phyloP scores from a whole-genome alignment of 345 rosid species.

The Erucastrum elatum region DNA sequence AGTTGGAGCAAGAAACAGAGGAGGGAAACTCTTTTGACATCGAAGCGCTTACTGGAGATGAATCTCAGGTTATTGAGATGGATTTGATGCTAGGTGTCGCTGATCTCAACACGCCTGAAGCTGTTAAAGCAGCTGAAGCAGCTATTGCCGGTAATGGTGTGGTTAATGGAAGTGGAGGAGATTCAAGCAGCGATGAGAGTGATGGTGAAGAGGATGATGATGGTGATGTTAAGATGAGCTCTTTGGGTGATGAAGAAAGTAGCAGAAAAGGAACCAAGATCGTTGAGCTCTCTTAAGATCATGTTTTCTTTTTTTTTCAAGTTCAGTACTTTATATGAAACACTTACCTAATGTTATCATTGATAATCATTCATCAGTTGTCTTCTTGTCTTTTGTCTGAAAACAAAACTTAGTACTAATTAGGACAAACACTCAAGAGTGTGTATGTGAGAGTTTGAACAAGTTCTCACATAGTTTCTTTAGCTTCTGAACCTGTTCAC shows the following conservation, averaged over 20 bases:
- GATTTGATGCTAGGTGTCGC: conserved; percentile 87
- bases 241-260: background rate
- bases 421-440: no score
- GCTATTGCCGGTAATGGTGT: conserved; percentile 46
- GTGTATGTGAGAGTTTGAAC: no score
- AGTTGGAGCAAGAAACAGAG: conserved; percentile 58
- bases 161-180: conserved; percentile 39
- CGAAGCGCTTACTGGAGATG: conserved; percentile 67
- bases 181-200: conserved; percentile 43
- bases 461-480: no score
- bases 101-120: conserved; percentile 90
- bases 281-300: conserved; percentile 19
- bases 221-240: conserved; percentile 5
- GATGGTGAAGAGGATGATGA: conserved; percentile 1
- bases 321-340: conserved; percentile 7
- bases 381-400: background rate
- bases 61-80: conserved; percentile 77
- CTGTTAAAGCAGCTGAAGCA: conserved; percentile 79
- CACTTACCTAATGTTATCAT: background rate
- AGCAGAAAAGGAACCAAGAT: conserved; percentile 28
- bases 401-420: background rate
- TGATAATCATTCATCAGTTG: background rate
- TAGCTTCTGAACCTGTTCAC: no score
- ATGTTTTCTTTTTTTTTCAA: background rate
- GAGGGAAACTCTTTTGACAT: conserved; percentile 71